A percentile compares a stretch with the other conserved stretches of the same genome.
phyloP scores from a whole-genome alignment of 768 basidiomycete genomes.

The Daedaleopsis nitida region DNA sequence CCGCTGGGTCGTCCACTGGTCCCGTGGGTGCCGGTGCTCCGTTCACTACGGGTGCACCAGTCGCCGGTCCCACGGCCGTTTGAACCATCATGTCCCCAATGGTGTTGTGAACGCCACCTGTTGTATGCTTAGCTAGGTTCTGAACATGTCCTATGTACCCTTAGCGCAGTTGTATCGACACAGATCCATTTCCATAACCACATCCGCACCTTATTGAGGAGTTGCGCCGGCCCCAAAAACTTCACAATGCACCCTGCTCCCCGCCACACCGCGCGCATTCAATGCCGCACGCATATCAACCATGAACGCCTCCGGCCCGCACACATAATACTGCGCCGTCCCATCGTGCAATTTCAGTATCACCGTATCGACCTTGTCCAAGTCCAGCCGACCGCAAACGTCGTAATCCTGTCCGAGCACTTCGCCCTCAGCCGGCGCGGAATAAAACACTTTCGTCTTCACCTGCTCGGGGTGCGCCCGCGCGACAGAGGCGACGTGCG shows the following conservation, averaged over 20 bases:
- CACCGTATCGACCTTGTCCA: slow-evolving; percentile 11
- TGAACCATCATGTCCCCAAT: too few relatives aligned
- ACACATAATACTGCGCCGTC: slow-evolving; percentile 25
- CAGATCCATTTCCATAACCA: neutral
- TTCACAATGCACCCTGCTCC: slow-evolving; percentile 19
- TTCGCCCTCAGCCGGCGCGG: slow-evolving; percentile 11
- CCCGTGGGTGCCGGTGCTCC: too few relatives aligned
- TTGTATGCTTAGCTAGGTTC: too few relatives aligned
- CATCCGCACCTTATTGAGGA: neutral
- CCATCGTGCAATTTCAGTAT: slow-evolving; percentile 16
- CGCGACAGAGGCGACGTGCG: slow-evolving; percentile 16
- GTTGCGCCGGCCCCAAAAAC: slow-evolving; percentile 24
- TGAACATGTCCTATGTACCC: too few relatives aligned
- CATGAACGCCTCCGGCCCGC: slow-evolving; percentile 28
- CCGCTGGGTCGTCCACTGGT: neutral
- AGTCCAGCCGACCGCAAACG: slow-evolving; percentile 18
- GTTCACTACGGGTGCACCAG: too few relatives aligned
- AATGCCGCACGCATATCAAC: slow-evolving; percentile 13
- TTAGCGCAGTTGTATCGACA: neutral
- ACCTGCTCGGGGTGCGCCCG: slow-evolving; percentile 16
- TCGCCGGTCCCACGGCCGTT: too few relatives aligned
- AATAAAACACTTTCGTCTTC: slow-evolving; percentile 16
- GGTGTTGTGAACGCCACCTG: too few relatives aligned
- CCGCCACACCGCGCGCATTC: slow-evolving; percentile 20
- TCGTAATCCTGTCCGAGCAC: slow-evolving; percentile 19